These are phyloP conservation scores for Nigrograna mackinnonii DNA, from an alignment of 2,329 filamentous ascomycete genomes.

Conservation along the genomic window DNA sequence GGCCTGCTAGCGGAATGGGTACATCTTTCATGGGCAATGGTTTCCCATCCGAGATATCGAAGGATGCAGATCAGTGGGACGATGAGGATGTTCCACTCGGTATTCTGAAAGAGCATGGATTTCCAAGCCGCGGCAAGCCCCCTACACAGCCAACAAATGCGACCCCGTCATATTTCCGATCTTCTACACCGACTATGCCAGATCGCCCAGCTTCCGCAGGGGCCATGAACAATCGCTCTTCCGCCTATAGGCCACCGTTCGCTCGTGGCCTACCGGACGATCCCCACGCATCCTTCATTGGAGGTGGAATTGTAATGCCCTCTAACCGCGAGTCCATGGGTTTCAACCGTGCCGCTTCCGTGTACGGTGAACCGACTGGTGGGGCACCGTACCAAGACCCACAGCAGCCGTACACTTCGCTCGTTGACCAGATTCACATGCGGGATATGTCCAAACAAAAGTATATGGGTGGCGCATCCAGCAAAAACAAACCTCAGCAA, in stretches of 20 bases:
- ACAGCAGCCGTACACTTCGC: constrained; percentile 30
- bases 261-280: constrained; percentile 39
- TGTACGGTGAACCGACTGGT: constrained; percentile 34
- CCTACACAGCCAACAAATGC: constrained; percentile 33
- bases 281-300: constrained; percentile 35
- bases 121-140: constrained; percentile 29
- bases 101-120: constrained; percentile 41
- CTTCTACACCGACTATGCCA: constrained; percentile 13
- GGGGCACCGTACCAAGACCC: constrained; percentile 29
- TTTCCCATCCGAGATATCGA: constrained; percentile 38
- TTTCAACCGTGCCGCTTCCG: constrained; percentile 37
- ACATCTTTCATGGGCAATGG: constrained; percentile 24
- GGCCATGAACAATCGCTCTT: constrained; percentile 21
- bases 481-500: constrained; percentile 24
- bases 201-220: constrained; percentile 40
- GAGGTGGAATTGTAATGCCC: constrained; percentile 36
- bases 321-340: constrained; percentile 40
- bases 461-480: constrained; percentile 38
- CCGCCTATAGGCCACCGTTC: constrained; percentile 33
- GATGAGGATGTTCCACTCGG: constrained; percentile 43
- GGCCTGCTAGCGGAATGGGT: constrained; percentile 15
- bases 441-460: constrained; percentile 39
- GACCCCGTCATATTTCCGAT: constrained; percentile 33
- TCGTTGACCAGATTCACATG: constrained; percentile 43
- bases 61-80: constrained; percentile 40